Evolutionary conservation across 1,284 basidiomycete species (phyloP).

Genomic region (Cronartium ribicola): DNA sequence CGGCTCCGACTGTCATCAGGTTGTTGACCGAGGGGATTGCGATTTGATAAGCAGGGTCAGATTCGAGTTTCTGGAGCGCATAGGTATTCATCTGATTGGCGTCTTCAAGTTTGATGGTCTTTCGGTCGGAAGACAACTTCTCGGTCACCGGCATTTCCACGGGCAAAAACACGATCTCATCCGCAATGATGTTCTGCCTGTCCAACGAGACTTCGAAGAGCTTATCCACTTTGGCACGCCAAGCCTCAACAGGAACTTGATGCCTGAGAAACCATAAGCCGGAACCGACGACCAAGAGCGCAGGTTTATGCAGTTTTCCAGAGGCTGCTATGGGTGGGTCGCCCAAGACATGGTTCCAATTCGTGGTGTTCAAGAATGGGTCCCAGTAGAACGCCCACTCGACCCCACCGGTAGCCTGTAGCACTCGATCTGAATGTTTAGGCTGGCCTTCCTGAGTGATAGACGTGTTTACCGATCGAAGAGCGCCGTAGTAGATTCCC

Average conservation of each 20-base stretch:
- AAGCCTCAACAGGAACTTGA: constrained; percentile 8
- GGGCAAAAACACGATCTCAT: constrained; percentile 37
- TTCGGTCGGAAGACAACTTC: constrained; percentile 25
- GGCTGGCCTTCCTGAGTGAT: constrained; percentile 51
- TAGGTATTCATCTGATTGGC: constrained; percentile 29
- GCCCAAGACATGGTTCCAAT: constrained; percentile 53
- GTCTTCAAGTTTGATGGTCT: constrained; percentile 22
- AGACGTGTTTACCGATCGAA: constrained; percentile 45
- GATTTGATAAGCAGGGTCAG: constrained; percentile 18
- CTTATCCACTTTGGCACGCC: constrained; percentile 18
- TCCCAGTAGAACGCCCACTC: constrained; percentile 51
- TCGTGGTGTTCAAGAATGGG: constrained; percentile 66
- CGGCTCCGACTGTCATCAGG: constrained; percentile 43
- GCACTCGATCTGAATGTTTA: constrained; percentile 51
- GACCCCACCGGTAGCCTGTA: constrained; percentile 58
- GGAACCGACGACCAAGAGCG: constrained; percentile 72
- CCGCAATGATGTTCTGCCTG: constrained; percentile 3
- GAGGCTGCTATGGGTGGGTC: constrained; percentile 45
- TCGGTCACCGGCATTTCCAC: constrained; percentile 32
- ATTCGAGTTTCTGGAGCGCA: constrained; percentile 11
- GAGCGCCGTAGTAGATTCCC: constrained; percentile 70
- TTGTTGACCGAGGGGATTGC: constrained; percentile 32
- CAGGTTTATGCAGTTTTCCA: constrained; percentile 51
- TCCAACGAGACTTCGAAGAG: constrained; percentile 11
- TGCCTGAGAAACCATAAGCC: constrained; percentile 77